A percentile compares a stretch with the other conserved stretches of the same genome.
Evolutionary conservation across 345 rosid genomes (phyloP).

Genomic region (Pistacia vera): DNA sequence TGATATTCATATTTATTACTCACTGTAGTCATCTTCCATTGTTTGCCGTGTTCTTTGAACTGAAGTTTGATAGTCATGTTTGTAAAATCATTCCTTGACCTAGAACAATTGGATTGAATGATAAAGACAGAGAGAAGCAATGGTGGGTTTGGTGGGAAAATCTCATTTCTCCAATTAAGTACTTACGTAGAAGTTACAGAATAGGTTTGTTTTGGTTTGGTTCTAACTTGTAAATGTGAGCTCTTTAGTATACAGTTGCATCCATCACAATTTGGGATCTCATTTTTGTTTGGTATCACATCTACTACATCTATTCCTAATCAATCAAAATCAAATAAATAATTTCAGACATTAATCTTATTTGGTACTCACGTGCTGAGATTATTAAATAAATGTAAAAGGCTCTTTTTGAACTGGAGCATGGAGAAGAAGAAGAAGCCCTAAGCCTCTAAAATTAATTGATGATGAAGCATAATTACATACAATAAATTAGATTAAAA

Average conservation of each 20-base stretch:
- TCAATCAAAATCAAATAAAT: too few relatives aligned
- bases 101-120: not conserved
- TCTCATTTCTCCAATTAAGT: not conserved
- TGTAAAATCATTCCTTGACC: not conserved
- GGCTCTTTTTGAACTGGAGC: too few relatives aligned
- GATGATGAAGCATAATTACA: too few relatives aligned
- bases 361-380: too few relatives aligned
- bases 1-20: too few relatives aligned
- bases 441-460: too few relatives aligned
- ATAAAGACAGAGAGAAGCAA: not conserved
- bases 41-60: not conserved
- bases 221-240: not conserved
- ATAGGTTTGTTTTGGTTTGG: not conserved
- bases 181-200: conserved; percentile 7
- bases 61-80: too few relatives aligned
- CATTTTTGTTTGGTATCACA: not conserved
- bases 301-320: not conserved
- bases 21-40: too few relatives aligned
- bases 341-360: too few relatives aligned
- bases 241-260: not conserved
- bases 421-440: too few relatives aligned
- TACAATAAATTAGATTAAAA: too few relatives aligned
- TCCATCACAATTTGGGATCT: not conserved
- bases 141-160: conserved; percentile 10
- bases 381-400: too few relatives aligned